These are phyloP conservation scores for Micromonas commoda DNA, from an alignment of 139 green algal species.

Conservation along the genomic window DNA sequence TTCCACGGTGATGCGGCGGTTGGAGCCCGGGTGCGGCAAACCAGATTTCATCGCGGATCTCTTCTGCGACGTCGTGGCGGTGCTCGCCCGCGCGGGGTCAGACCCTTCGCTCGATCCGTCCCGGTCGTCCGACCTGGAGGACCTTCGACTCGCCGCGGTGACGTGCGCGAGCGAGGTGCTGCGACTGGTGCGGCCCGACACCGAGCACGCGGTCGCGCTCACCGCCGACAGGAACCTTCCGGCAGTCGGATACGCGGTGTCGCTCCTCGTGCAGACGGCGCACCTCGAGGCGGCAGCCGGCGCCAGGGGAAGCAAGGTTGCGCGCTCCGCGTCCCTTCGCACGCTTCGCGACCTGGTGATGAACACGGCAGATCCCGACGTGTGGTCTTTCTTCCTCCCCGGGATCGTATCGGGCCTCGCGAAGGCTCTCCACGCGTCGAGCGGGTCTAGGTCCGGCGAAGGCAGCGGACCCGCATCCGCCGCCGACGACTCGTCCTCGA, in stretches of 20 bases:
- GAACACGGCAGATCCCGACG: background rate
- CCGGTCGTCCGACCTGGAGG: too few species aligned
- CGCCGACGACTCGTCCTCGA: background rate
- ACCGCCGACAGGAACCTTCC: too few species aligned
- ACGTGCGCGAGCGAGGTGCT: too few species aligned
- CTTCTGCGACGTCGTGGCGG: too few species aligned
- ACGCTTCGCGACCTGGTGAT: background rate
- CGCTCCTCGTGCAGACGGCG: background rate
- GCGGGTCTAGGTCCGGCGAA: background rate
- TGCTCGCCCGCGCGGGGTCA: too few species aligned
- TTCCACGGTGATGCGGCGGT: too few species aligned
- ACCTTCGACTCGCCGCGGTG: too few species aligned
- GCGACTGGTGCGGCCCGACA: too few species aligned
- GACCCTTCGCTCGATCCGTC: too few species aligned
- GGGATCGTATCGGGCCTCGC: background rate
- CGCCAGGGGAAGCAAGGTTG: background rate
- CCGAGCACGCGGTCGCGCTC: too few species aligned
- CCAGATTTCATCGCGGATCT: too few species aligned
- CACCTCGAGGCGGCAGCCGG: background rate
- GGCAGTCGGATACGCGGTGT: background rate
- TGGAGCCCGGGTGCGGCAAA: too few species aligned
- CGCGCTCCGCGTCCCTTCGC: background rate
- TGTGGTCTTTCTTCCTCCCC: constrained; percentile 1
- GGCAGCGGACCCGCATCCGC: background rate
- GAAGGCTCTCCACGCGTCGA: background rate